phyloP scores from a whole-genome alignment of 2,329 filamentous ascomycete genomes.

The Microsporum canis region DNA sequence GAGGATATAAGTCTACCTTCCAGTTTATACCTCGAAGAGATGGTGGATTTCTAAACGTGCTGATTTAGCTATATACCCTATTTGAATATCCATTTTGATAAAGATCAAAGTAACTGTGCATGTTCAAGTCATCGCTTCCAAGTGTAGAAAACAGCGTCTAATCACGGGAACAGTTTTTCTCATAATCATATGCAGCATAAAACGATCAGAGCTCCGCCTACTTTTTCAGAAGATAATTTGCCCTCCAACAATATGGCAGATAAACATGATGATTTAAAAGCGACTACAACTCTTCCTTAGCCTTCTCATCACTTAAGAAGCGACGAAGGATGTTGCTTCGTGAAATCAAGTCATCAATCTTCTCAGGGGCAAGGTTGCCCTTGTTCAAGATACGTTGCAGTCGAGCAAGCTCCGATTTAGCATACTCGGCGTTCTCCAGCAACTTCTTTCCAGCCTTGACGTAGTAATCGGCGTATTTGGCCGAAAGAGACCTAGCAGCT shows the following conservation, averaged over 20 bases:
- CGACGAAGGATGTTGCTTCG: slow-evolving; percentile 79
- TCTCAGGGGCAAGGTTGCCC: slow-evolving; percentile 71
- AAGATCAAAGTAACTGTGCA: neutral
- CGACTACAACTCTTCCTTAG: slow-evolving; percentile 54
- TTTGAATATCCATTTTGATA: neutral
- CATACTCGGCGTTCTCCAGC: slow-evolving; percentile 63
- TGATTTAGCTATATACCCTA: neutral
- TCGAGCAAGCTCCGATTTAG: slow-evolving; percentile 71
- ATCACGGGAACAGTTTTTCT: neutral
- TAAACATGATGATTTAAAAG: neutral
- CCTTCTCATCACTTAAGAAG: slow-evolving; percentile 53
- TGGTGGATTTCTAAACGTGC: neutral
- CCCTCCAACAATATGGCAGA: neutral
- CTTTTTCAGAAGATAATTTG: neutral
- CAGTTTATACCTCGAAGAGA: neutral
- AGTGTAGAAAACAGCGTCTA: neutral
- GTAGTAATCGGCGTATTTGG: slow-evolving; percentile 89
- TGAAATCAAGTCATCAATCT: slow-evolving; percentile 75
- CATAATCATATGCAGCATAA: neutral
- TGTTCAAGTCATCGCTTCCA: neutral
- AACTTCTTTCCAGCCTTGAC: slow-evolving; percentile 82
- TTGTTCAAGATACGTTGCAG: slow-evolving; percentile 72
- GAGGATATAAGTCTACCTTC: neutral
- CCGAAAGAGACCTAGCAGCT: slow-evolving; percentile 55
- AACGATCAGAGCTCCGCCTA: neutral